Evolutionary conservation across 2,329 filamentous ascomycete genomes (phyloP), one percentile per base, ranked within the genome.

Genomic region (Alternaria solani): DNA sequence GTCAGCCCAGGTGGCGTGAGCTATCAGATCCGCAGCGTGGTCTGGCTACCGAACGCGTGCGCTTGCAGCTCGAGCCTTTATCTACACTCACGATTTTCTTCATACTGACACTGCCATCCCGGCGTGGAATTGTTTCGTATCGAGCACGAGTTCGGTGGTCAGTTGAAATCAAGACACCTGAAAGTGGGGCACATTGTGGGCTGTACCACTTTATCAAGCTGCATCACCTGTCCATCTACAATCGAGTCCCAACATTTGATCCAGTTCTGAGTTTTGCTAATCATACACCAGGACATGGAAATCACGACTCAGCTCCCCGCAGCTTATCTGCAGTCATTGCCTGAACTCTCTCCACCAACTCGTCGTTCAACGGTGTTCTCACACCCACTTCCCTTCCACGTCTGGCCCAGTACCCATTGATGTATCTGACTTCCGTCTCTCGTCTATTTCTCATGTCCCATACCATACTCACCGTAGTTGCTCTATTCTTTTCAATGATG

Each of bases 1-100:
- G 59, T 71, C 64, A 68, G 63, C 55, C 51, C 63, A 68, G 61
- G 55, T 65, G 65, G 68, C 68, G 68, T 70, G 68, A 70, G 63
- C 48, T 34, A 32, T 18, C 9, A 47, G 38, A 49, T 18, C 39
- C 5, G 23, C 20, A 51, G 52, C 38, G 47, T 53, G 25, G 30
- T 42, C 6, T 9, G 18, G 20, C 18, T 28, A 38, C 43, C 51
- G 14, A 25, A 55, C 28, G 43, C 42, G 43, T 49, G 55, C 55
- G 25, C 32, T 48, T 48, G 56, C 51, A 55, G 51, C 39, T 48
- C 30, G 14, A 48, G 23, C 18, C 32, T 9, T 12, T 20, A 20
- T 38, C 12, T 20, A 49, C 46, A 14, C 25, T 44, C 30, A 25
- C 46, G 14, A 38, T 2, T 25, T 48, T 49, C 32, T 38, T 49